Percentiles rank a stretch among this genome's conserved stretches.
phyloP scores from a whole-genome alignment of 257 asterid species.

The Galeopsis tetrahit region DNA sequence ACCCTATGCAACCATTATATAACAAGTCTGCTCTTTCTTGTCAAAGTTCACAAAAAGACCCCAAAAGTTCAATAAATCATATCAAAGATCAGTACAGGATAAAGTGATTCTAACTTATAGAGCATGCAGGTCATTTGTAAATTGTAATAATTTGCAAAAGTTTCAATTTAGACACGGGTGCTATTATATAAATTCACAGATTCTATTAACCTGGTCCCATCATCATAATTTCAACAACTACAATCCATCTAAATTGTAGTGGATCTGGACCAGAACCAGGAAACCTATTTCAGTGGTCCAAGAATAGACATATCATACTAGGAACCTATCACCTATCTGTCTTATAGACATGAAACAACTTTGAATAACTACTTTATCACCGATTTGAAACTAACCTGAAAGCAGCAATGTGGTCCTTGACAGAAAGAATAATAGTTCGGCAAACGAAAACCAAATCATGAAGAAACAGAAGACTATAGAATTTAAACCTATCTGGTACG shows the following conservation, averaged over 20 bases:
- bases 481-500: background rate
- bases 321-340: constrained; percentile 4
- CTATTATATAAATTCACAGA: background rate
- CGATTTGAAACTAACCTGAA: background rate
- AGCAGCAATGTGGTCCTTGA: background rate
- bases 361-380: background rate
- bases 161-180: background rate
- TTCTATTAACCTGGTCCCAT: background rate
- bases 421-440: background rate
- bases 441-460: background rate
- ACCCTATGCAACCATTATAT: background rate
- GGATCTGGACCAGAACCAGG: constrained; percentile 11
- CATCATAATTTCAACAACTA: background rate
- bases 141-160: background rate
- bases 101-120: background rate
- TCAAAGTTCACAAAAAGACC: background rate
- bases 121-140: background rate
- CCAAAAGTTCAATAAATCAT: constrained; percentile 12
- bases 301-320: background rate
- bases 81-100: background rate
- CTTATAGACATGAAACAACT: background rate
- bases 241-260: background rate
- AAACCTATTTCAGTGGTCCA: constrained; percentile 1
- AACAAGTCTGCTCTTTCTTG: constrained; percentile 7
- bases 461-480: background rate